Conservation (phyloP, 1,284 basidiomycete genomes). For the Naganishia sp. region DNA sequence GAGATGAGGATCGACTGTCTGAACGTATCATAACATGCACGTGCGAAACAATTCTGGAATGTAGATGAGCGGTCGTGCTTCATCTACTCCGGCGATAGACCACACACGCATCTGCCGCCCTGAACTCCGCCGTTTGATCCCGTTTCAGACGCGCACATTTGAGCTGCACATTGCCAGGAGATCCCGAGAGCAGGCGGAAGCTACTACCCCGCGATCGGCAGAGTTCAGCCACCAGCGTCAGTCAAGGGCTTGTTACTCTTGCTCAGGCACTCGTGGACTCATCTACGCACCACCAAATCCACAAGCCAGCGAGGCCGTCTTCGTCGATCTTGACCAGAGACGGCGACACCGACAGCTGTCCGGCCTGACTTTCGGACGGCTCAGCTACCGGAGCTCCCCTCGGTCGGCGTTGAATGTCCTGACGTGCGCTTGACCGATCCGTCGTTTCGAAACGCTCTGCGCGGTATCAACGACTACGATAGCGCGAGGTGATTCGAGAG, state of each 20-base stretch:
- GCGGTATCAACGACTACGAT: no score
- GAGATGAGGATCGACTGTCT: not conserved
- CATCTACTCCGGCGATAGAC: not conserved
- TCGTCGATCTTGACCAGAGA: not conserved
- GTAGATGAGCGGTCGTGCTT: no score
- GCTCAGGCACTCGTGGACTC: not conserved
- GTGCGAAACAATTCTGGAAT: no score
- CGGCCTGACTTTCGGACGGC: no score
- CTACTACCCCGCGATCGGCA: slow-evolving; percentile 14
- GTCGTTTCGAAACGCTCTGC: no score
- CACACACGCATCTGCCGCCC: not conserved
- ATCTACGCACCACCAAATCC: not conserved
- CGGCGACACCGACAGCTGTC: not conserved
- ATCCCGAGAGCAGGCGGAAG: slow-evolving; percentile 14
- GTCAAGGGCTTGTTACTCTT: not conserved
- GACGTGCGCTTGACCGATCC: no score
- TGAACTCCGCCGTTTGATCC: slow-evolving; percentile 14
- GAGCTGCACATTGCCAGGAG: slow-evolving; percentile 1
- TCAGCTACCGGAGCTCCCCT: no score
- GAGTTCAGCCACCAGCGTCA: slow-evolving; percentile 8
- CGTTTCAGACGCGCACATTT: slow-evolving; percentile 17
- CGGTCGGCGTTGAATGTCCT: no score
- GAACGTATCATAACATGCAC: no score
- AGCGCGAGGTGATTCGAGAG: no score
- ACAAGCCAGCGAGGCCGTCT: not conserved